phyloP scores from a whole-genome alignment of 192 early-diverging fungal species.

The Linderina pennispora region DNA sequence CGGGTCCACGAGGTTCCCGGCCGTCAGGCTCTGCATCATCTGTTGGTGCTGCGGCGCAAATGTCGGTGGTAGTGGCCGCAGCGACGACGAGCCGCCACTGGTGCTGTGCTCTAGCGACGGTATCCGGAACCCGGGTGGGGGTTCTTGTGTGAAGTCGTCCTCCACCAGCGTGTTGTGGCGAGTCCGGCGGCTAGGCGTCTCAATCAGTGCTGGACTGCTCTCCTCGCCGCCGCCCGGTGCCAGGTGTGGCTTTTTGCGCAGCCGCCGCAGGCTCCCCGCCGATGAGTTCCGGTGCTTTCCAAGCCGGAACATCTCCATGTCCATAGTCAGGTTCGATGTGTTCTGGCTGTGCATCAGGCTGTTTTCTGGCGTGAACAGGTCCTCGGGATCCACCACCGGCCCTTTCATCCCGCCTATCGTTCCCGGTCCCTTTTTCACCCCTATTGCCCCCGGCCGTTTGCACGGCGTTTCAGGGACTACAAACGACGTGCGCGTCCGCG shows the following conservation, averaged over 20 bases:
- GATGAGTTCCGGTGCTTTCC: conserved; percentile 46
- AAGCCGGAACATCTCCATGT: conserved; percentile 24
- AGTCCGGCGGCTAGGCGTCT: conserved; percentile 33
- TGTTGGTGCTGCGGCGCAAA: conserved; percentile 34
- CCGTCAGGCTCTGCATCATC: conserved; percentile 18
- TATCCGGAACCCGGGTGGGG: conserved; percentile 35
- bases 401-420: too few species aligned
- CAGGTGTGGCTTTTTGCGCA: conserved; percentile 42
- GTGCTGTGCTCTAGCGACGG: not conserved
- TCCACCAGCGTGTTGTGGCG: conserved; percentile 46
- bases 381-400: too few species aligned
- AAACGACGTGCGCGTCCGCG: conserved; percentile 23
- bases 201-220: conserved; percentile 11
- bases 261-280: conserved; percentile 32
- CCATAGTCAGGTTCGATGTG: conserved; percentile 4
- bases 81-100: not conserved
- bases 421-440: not conserved
- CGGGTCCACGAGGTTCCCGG: conserved; percentile 12
- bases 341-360: not conserved
- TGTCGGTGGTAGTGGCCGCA: conserved; percentile 18
- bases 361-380: too few species aligned
- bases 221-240: conserved; percentile 7
- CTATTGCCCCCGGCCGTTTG: conserved; percentile 20
- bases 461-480: conserved; percentile 43
- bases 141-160: conserved; percentile 14